phyloP scores from a whole-genome alignment of 257 asterid genomes.

The Gardenia jasminoides region DNA sequence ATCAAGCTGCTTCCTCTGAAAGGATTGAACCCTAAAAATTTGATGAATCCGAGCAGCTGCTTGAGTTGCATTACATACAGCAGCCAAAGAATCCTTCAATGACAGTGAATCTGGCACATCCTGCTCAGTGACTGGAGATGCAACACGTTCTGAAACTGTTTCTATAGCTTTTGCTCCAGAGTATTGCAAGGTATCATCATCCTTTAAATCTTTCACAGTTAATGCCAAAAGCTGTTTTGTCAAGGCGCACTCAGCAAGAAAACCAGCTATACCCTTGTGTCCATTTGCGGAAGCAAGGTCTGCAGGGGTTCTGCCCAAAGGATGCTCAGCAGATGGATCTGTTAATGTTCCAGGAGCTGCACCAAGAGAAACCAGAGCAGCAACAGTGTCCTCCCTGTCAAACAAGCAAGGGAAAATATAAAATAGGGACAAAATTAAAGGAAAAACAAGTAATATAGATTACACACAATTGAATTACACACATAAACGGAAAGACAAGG shows the following conservation, averaged over 20 bases:
- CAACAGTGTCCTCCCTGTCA: conserved; percentile 87
- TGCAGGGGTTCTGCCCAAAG: conserved; percentile 75
- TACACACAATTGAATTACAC: conserved; percentile 1
- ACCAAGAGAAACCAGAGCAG: conserved; percentile 76
- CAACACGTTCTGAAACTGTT: conserved; percentile 67
- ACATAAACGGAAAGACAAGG: neutral
- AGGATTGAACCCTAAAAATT: conserved; percentile 77
- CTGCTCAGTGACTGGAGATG: conserved; percentile 60
- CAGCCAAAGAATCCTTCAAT: conserved; percentile 87
- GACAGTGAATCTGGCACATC: conserved; percentile 74
- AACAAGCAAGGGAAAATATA: conserved; percentile 9
- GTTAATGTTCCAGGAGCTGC: conserved; percentile 82
- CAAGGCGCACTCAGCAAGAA: conserved; percentile 77
- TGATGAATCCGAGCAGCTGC: conserved; percentile 95
- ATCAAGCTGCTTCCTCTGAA: conserved; percentile 68
- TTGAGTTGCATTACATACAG: conserved; percentile 89
- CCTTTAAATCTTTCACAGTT: conserved; percentile 50
- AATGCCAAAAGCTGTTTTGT: conserved; percentile 68
- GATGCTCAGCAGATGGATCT: conserved; percentile 76
- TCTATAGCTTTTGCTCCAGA: conserved; percentile 48
- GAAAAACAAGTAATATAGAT: neutral
- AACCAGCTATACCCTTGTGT: conserved; percentile 95
- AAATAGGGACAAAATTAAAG: neutral
- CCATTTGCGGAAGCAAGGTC: conserved; percentile 87
- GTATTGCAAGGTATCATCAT: conserved; percentile 36